Evolutionary conservation across 164 flowering plant species (phyloP).

Genomic region (Vitis cinerea): DNA sequence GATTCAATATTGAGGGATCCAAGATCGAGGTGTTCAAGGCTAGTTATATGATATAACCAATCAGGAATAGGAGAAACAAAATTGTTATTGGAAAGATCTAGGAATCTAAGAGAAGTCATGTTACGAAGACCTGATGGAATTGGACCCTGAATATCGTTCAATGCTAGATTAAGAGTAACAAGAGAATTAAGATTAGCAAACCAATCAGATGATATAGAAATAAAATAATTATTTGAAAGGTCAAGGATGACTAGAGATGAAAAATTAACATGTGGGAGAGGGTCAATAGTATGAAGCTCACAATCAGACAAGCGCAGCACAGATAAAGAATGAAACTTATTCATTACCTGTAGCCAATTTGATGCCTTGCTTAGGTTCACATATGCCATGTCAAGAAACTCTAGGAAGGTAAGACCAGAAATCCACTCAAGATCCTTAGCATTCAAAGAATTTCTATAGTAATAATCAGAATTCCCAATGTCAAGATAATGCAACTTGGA

Average conservation of each 20-base stretch:
- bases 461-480: not conserved
- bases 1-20: not conserved
- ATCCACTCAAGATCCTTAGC: conserved; percentile 14
- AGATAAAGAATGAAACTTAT: conserved; percentile 16
- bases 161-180: conserved; percentile 5
- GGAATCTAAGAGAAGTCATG: too few relatives aligned
- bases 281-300: not conserved
- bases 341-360: conserved; percentile 7
- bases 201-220: not conserved
- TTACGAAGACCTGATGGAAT: not conserved
- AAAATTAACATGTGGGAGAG: not conserved
- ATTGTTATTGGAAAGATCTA: too few relatives aligned
- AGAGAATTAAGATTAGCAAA: not conserved
- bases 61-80: not conserved
- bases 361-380: conserved; percentile 3
- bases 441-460: too few relatives aligned
- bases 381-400: conserved; percentile 5
- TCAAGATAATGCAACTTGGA: not conserved
- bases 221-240: not conserved
- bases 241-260: too few relatives aligned
- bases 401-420: conserved; percentile 14
- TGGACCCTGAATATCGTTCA: not conserved
- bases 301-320: conserved; percentile 10
- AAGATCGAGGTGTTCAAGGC: not conserved
- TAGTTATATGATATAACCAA: not conserved